Percentiles rank a stretch among this genome's conserved stretches.
These are phyloP conservation scores for Penicillium verhagenii DNA, from an alignment of 495 filamentous ascomycete species.

Conservation along the genomic window DNA sequence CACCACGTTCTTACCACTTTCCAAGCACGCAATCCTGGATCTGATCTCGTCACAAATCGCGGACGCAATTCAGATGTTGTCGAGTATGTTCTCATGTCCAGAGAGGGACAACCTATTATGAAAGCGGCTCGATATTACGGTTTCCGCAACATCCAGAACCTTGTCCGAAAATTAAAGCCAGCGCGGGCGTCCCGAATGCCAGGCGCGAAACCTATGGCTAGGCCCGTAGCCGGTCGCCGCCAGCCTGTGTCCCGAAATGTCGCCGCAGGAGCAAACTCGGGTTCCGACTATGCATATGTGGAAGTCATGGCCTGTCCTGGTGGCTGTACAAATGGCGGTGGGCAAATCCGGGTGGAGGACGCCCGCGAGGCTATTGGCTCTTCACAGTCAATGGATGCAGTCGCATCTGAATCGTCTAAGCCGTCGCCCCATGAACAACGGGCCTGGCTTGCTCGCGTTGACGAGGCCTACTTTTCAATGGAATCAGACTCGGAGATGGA, in stretches of 20 bases:
- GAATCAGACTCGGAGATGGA: slow-evolving; percentile 54
- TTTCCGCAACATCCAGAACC: slow-evolving; percentile 96
- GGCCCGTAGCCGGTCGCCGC: slow-evolving; percentile 37
- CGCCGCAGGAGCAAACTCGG: slow-evolving; percentile 32
- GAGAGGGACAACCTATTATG: slow-evolving; percentile 59
- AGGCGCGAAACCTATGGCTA: slow-evolving; percentile 55
- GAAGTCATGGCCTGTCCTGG: slow-evolving; percentile 99
- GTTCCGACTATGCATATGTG: slow-evolving; percentile 76
- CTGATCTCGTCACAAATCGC: slow-evolving; percentile 62
- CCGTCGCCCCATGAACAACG: slow-evolving; percentile 73
- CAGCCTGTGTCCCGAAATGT: slow-evolving; percentile 34
- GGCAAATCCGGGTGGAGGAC: slow-evolving; percentile 89
- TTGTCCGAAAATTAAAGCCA: slow-evolving; percentile 86
- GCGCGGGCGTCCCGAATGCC: slow-evolving; percentile 71
- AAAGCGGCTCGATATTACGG: slow-evolving; percentile 90
- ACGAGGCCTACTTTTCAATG: slow-evolving; percentile 92
- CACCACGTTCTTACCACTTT: slow-evolving; percentile 74
- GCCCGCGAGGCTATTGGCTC: slow-evolving; percentile 34
- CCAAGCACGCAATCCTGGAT: slow-evolving; percentile 64
- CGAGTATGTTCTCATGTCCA: slow-evolving; percentile 66
- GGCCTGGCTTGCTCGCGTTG: slow-evolving; percentile 80
- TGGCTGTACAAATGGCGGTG: slow-evolving; percentile 95
- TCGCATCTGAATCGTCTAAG: slow-evolving; percentile 37
- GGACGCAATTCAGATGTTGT: slow-evolving; percentile 89
- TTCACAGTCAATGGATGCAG: slow-evolving; percentile 7